Conservation (phyloP, 2,329 filamentous ascomycete species). For the Penicillium crustosum region DNA sequence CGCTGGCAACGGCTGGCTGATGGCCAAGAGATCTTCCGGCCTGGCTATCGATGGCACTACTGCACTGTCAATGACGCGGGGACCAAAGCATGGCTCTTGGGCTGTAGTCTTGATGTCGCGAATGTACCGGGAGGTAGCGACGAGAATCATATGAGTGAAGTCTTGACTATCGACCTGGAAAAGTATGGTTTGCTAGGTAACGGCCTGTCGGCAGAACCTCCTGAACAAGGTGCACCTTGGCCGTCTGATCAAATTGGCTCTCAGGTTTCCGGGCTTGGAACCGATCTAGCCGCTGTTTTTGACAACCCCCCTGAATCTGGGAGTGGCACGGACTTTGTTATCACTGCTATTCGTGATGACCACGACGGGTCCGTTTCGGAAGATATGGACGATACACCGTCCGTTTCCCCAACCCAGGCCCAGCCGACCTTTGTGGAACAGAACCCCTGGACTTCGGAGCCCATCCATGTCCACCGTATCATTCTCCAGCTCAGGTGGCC, state of each 20-base stretch:
- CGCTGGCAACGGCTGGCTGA: conserved; percentile 96
- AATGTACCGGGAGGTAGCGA: conserved; percentile 68
- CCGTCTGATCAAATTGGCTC: conserved; percentile 56
- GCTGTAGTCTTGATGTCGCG: conserved; percentile 74
- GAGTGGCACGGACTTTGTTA: conserved; percentile 84
- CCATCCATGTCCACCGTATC: conserved; percentile 92
- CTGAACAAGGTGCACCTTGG: conserved; percentile 48
- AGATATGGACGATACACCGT: conserved; percentile 48
- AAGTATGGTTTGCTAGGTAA: conserved; percentile 89
- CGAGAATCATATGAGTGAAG: conserved; percentile 91
- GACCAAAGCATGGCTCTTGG: conserved; percentile 95
- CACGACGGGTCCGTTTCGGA: conserved; percentile 47
- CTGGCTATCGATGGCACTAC: conserved; percentile 96
- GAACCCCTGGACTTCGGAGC: conserved; percentile 62
- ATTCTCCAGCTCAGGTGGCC: conserved; percentile 96
- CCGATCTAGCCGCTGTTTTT: conserved; percentile 83
- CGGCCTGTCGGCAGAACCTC: conserved; percentile 60
- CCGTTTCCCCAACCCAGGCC: conserved; percentile 28
- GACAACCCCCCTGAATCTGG: conserved; percentile 80
- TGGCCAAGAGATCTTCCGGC: conserved; percentile 87
- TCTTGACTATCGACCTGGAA: conserved; percentile 88
- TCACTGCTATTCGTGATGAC: conserved; percentile 82
- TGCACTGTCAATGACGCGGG: conserved; percentile 94
- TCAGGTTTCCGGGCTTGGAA: conserved; percentile 66
- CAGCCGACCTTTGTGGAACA: conserved; percentile 37